Base-by-base conservation (phyloP, 2,329 filamentous ascomycete species). In the Xylariaceae sp. region DNA sequence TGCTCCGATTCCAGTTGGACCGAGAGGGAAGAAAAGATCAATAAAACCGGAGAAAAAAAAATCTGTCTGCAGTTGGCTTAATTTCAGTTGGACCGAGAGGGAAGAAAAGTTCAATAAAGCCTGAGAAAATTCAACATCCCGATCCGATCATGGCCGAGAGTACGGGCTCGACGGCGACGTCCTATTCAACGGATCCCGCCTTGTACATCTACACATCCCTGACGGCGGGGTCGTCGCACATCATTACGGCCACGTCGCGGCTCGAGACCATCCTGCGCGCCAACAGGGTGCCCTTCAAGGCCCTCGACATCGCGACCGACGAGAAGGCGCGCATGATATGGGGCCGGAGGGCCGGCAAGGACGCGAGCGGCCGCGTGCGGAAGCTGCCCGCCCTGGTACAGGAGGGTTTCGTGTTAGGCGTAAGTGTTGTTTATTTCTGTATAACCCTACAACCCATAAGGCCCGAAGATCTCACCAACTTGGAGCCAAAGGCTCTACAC, bases 141-240 rank as follows among this genome's bases (percentile, higher is more conserved):
- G 5, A 14, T 23, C 14, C 8, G 37, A 42, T 34, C 13, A 54
- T 55, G 53, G 48, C 52, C 30, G 51, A 55, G 33, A 38, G 44
- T 9, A 47, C 52, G 41, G 31, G 48, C 35, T 24, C 21, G 21
- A 11, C 21, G 7, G 21, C 21, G 21, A 63, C 69, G 32, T 65
- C 69, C 37, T 74, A 69, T 59, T 70, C 69, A 50, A 72, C 69
- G 51, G 83, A 87, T 61, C 76, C 83, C 34, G 73, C 82, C 18
- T 80, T 98, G 47, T 98, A 92, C 69, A 84, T 98, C 55, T 96
- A 94, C 69, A 97, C 92, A 44, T 97, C 90, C 37, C 75, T 98
- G 40, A 97, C 92, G 14, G 87, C 92, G 43, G 92, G 92, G 49
- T 95, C 88, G 28, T 94, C 88, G 16, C 88, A 96, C 63, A 95